Conservation (phyloP, 805 yeast genomes). For the Yarrowia bubula region DNA sequence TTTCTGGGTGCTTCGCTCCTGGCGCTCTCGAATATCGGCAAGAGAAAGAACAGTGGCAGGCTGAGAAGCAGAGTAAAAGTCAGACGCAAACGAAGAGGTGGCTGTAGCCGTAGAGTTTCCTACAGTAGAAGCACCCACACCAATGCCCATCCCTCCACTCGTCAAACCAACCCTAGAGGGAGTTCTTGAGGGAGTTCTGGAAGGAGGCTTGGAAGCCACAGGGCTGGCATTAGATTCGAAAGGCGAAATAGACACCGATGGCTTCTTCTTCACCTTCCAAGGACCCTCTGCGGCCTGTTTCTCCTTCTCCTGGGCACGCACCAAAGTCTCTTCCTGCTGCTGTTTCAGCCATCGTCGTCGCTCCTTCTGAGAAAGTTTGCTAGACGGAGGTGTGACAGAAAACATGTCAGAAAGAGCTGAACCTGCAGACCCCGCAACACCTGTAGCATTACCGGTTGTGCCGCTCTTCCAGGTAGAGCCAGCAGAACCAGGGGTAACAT, state of each 20-base stretch:
- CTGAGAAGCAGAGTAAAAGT: conserved; percentile 6
- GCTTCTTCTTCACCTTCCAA: conserved; percentile 23
- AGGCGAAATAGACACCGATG: not conserved
- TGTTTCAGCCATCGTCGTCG: conserved; percentile 47
- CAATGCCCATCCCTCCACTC: not conserved
- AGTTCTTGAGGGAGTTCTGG: not conserved
- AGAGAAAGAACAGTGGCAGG: conserved; percentile 23
- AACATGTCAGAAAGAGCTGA: conserved; percentile 6
- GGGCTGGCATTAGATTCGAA: not conserved
- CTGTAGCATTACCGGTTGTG: no score
- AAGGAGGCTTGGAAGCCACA: not conserved
- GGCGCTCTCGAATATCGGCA: conserved; percentile 40
- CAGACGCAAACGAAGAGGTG: not conserved
- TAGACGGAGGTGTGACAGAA: conserved; percentile 35
- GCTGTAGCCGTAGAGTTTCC: not conserved
- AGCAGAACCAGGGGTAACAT: not conserved
- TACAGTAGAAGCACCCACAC: not conserved
- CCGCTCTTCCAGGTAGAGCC: conserved; percentile 2
- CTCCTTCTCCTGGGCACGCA: conserved; percentile 11
- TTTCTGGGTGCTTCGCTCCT: conserved; percentile 44
- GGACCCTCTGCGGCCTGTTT: conserved; percentile 11
- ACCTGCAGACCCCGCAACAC: not conserved
- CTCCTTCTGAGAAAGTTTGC: conserved; percentile 59
- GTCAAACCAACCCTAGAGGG: not conserved
- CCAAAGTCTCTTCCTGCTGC: conserved; percentile 27